These are phyloP conservation scores for Obba rivulosa DNA, from an alignment of 768 basidiomycete genomes.

Conservation along the genomic window DNA sequence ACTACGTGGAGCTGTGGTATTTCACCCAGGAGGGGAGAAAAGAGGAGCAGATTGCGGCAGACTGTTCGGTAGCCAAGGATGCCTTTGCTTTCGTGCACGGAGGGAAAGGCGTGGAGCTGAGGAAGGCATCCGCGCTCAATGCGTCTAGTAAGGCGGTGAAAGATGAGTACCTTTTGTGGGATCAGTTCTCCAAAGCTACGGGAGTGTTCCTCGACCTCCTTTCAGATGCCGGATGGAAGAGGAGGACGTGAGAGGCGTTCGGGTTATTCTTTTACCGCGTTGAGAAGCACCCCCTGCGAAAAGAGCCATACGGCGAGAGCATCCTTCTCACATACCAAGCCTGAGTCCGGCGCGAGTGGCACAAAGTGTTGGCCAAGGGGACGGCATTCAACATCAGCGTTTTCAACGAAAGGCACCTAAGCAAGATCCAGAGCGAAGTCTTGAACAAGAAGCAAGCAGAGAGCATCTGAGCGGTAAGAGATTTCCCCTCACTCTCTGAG, in stretches of 20 bases:
- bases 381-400: background rate
- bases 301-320: background rate
- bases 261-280: background rate
- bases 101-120: too few species aligned
- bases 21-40: background rate
- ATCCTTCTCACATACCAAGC: background rate
- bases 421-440: background rate
- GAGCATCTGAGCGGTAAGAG: too few species aligned
- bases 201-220: background rate
- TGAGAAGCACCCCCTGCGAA: background rate
- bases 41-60: too few species aligned
- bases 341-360: background rate
- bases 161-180: background rate
- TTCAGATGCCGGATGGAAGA: background rate
- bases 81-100: too few species aligned
- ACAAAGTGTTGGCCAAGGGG: background rate
- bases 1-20: background rate
- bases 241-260: background rate
- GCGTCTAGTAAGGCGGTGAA: background rate
- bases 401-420: background rate
- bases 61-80: too few species aligned
- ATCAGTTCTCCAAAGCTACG: background rate
- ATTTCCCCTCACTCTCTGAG: too few species aligned
- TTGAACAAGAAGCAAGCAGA: too few species aligned
- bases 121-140: too few species aligned